Conservation (phyloP, 345 rosid species). For the Sisymbrium altissimum region DNA sequence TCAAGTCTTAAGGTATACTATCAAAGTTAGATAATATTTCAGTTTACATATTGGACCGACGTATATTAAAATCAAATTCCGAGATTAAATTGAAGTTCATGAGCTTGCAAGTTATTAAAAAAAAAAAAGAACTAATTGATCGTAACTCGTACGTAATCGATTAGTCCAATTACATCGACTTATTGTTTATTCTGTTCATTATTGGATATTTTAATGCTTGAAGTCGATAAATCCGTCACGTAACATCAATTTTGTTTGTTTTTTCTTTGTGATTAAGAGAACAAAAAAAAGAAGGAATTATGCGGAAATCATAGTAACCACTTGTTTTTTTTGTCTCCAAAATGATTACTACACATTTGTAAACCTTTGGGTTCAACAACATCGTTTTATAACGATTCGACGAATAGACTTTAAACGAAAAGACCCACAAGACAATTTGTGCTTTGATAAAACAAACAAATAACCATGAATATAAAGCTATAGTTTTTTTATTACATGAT, state of each 20-base stretch:
- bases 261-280: too few species aligned
- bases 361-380: constrained; percentile 4
- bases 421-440: background rate
- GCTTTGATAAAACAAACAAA: constrained; percentile 1
- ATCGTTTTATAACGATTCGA: background rate
- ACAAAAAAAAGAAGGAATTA: background rate
- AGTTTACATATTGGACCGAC: background rate
- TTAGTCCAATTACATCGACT: background rate
- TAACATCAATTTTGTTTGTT: background rate
- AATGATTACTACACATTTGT: background rate
- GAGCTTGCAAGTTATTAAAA: background rate
- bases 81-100: background rate
- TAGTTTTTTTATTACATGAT: constrained; percentile 6
- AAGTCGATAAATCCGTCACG: background rate
- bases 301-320: background rate
- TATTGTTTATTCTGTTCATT: background rate
- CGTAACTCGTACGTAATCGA: too few species aligned
- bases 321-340: background rate
- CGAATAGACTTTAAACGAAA: background rate
- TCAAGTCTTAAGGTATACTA: too few species aligned
- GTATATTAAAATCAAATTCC: background rate
- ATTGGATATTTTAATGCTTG: background rate
- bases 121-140: too few species aligned
- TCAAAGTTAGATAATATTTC: too few species aligned
- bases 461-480: constrained; percentile 11